Base-by-base conservation (phyloP, 192 early-diverging fungal species). In the Backusella mclennaniae region DNA sequence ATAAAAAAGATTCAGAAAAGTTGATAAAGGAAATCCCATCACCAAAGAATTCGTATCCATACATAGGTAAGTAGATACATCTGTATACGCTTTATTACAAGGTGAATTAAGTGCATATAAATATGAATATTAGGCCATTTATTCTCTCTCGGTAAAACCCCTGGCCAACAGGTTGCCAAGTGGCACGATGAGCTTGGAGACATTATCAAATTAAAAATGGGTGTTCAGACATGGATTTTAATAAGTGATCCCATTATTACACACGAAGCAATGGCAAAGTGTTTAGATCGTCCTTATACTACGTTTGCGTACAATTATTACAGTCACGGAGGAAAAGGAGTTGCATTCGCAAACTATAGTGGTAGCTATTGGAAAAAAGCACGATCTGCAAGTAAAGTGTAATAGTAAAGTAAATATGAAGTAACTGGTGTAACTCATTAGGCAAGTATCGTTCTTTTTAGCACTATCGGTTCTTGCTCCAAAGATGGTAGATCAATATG, bases 151-250 rank as follows among this genome's bases (percentile, higher is more conserved):
- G 56, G 73, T 21, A 23, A 39, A 4, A 5, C 21, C 1, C 53
- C 56, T 39, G 29, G 6, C 4, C 15, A 44, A 12, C 23, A 23
- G 6, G 42, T 74, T 41, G 35, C 29, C 11, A 52, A 73, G 49
- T 73, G 33, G 19, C 46, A 73, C 35, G 29, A 73, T 15, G 46
- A 73, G 2, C n/a, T 73, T 7, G 71, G 71, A 42, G 26, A 42
- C 17, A 72, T 72, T 4, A 73, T 73, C 14, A 46, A 73, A 33
- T 23, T 52, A 33, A 23, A 52, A 33, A 17, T 73, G 15, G 46
- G 46, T 35, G 41, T 35, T 12, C 11, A 73, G 29, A 52, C 31
- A n/a, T 73, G 23, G 44, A 52, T 52, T 6, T 7, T 42, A 17
- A 29, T 74, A 19, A 66, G 56, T 14, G 38, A 66, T 6, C 73